A percentile compares a stretch with the other conserved stretches of the same genome.
phyloP scores from a whole-genome alignment of 2,329 filamentous ascomycete genomes.

The Diaporthe amygdali region DNA sequence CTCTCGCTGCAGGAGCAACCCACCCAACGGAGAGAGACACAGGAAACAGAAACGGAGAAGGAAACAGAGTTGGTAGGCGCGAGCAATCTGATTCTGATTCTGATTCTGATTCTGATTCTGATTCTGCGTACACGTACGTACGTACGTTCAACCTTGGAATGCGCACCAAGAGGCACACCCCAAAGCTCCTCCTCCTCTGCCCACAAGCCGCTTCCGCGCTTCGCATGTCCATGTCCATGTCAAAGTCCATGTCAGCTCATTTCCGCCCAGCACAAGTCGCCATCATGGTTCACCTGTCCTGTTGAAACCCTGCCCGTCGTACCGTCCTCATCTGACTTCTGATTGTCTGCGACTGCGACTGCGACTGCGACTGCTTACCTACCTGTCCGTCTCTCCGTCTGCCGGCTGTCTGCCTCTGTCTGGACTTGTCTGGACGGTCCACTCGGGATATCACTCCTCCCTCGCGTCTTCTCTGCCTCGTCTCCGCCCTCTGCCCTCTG shows the following conservation, averaged over 20 bases:
- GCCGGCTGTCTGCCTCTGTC: too few relatives aligned
- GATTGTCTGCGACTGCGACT: too few relatives aligned
- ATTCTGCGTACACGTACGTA: too few relatives aligned
- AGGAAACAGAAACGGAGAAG: too few relatives aligned
- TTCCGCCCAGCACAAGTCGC: background rate
- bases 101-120: too few relatives aligned
- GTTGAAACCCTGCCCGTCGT: background rate
- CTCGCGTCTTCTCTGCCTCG: background rate
- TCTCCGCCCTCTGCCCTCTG: background rate
- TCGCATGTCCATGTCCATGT: background rate
- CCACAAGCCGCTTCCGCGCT: background rate
- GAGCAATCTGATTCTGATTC: too few relatives aligned
- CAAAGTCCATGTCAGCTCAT: conserved; percentile 1
- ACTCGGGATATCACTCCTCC: background rate
- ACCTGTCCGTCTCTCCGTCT: background rate
- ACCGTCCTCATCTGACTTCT: background rate
- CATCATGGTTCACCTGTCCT: background rate
- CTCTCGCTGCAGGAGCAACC: background rate
- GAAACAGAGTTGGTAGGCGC: too few relatives aligned
- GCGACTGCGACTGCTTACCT: background rate
- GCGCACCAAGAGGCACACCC: too few relatives aligned
- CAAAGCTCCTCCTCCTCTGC: too few relatives aligned
- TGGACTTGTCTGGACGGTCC: background rate
- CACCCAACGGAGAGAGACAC: too few relatives aligned
- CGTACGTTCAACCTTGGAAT: background rate